A percentile compares a stretch with the other conserved stretches of the same genome.
These are phyloP conservation scores for Xerocomus amazonicus DNA, from an alignment of 1,284 basidiomycete species.

Conservation along the genomic window DNA sequence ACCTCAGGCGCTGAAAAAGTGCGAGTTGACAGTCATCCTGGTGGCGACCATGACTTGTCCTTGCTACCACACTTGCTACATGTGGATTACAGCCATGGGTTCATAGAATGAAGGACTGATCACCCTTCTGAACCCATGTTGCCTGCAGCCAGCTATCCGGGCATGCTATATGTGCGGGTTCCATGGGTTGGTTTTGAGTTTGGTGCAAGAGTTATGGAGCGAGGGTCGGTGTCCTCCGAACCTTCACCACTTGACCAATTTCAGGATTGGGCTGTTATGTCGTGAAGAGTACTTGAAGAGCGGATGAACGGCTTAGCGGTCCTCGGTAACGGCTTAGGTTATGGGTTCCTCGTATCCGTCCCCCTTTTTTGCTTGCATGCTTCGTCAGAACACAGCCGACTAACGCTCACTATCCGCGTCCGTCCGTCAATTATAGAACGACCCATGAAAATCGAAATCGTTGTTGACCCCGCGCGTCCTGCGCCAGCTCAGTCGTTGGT, in stretches of 20 bases:
- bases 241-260: conserved; percentile 35
- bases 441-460: conserved; percentile 98
- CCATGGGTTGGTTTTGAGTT: conserved; percentile 32
- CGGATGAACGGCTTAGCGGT: conserved; percentile 38
- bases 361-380: conserved; percentile 42
- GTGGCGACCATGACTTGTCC: conserved; percentile 33
- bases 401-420: conserved; percentile 47
- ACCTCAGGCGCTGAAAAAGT: conserved; percentile 28
- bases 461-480: conserved; percentile 83
- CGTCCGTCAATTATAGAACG: conserved; percentile 64
- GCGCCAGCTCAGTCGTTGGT: conserved; percentile 59
- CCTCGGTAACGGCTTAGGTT: conserved; percentile 39
- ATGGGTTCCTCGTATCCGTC: conserved; percentile 33
- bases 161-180: conserved; percentile 28
- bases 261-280: conserved; percentile 32
- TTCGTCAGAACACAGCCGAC: conserved; percentile 55
- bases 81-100: conserved; percentile 29
- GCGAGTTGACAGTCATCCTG: conserved; percentile 32
- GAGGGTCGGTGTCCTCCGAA: conserved; percentile 25
- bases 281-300: conserved; percentile 35
- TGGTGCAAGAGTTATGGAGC: conserved; percentile 35
- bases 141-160: conserved; percentile 25
- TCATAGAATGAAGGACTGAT: conserved; percentile 26
- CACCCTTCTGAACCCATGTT: conserved; percentile 26
- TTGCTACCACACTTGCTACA: conserved; percentile 22